Base-by-base conservation (phyloP, 768 basidiomycete species). In the Podaxis sp. region DNA sequence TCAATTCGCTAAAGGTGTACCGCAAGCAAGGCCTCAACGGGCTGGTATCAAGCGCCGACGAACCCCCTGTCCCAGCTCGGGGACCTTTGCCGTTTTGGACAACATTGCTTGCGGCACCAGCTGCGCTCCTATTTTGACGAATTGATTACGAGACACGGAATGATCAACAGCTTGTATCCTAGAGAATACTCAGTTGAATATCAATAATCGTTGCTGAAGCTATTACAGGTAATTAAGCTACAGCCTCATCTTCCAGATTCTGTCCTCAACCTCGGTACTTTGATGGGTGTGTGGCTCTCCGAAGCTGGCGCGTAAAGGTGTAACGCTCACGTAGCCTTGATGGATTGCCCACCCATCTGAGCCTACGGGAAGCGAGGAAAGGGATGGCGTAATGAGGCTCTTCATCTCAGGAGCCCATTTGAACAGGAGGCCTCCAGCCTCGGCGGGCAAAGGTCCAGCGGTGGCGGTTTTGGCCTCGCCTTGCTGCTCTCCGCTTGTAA, bases 341-440 rank as follows among this genome's bases (percentile, higher is more conserved):
- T 79, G 76, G 36, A 95, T 76, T 15, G 91, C 93, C 90, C 91
- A 93, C 0, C 84, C 86, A 72, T 97, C 94, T 9, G 90, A 86
- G 2, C 92, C 94, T 19, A 83, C 76, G 1, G 93, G 91, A n/a
- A 94, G 74, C 17, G 71, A 71, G 2, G 83, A 80, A 51, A 79
- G 64, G 13, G 80, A 72, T 2, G 92, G 92, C 49, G 77, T 79
- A 49, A 96, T 80, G 13, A 96, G 76, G 11, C 77, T 79, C n/a
- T 75, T 75, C 79, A 95, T 84, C 54, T 91, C 86, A 12, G 74
- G 88, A 69, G 77, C 86, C 71, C 82, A 97, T 72, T 85, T 86
- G 80, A 96, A 97, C 25, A 80, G 71, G 46, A 96, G 78, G 51
- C 73, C 70, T 29, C 69, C 71, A 29, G 71, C 65, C 46, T 74